Percentiles rank a stretch among this genome's conserved stretches.
Conservation (phyloP, 345 rosid genomes). For the Stellera chamaejasme region DNA sequence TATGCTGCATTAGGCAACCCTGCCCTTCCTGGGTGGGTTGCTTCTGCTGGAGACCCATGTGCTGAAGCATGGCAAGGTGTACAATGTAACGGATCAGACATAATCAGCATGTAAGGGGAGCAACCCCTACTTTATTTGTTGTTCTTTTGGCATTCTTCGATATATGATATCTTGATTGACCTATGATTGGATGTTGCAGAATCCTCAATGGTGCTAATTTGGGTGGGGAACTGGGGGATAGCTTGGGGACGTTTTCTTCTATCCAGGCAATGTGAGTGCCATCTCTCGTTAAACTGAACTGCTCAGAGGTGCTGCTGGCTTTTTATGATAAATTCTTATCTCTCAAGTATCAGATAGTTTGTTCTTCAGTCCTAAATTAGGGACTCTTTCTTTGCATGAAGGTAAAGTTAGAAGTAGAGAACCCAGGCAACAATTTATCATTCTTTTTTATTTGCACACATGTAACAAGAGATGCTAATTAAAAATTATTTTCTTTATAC, state of each 20-base stretch:
- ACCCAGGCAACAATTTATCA: too few species aligned
- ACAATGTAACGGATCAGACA: slow-evolving; percentile 53
- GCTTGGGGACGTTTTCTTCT: slow-evolving; percentile 56
- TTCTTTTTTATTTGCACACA: too few species aligned
- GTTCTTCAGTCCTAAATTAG: too few species aligned
- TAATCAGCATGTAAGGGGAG: slow-evolving; percentile 12
- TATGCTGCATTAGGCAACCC: slow-evolving; percentile 71
- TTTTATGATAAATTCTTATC: too few species aligned
- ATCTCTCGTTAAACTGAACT: background rate
- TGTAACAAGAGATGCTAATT: too few species aligned
- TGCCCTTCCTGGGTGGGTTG: slow-evolving; percentile 86
- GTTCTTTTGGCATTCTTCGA: background rate
- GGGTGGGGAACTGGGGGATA: slow-evolving; percentile 84
- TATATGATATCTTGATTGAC: background rate
- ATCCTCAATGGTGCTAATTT: slow-evolving; percentile 80
- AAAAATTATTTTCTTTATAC: too few species aligned
- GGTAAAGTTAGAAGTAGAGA: too few species aligned
- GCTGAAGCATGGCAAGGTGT: slow-evolving; percentile 92
- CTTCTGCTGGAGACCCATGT: slow-evolving; percentile 93
- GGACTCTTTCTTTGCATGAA: too few species aligned
- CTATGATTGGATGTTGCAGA: slow-evolving; percentile 28
- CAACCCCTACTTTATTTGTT: background rate
- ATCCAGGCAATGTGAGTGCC: slow-evolving; percentile 68
- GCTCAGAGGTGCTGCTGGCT: too few species aligned
- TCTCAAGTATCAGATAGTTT: too few species aligned